Percentiles rank a stretch among this genome's conserved stretches.
Conservation (phyloP, 306 rosid species). For the Gastrolobium villosum region DNA sequence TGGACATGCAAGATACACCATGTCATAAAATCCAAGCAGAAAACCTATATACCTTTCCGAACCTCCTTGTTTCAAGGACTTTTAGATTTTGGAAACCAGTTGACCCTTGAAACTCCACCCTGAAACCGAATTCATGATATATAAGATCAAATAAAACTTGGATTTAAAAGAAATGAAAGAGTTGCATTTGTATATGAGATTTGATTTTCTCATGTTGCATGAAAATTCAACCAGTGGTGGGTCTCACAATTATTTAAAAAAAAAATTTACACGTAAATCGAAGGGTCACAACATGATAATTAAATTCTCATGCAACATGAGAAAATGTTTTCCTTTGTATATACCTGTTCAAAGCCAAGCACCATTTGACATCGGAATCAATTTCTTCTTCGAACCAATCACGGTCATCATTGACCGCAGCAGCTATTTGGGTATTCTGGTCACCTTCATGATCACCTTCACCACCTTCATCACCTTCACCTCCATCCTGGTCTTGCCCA, state of each 20-base stretch:
- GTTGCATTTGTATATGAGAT: too few relatives aligned
- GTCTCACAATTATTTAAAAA: too few relatives aligned
- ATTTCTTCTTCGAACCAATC: background rate
- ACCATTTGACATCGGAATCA: background rate
- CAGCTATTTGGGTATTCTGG: background rate
- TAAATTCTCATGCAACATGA: too few relatives aligned
- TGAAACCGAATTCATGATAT: background rate
- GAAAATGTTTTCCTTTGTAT: too few relatives aligned
- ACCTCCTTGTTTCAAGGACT: background rate
- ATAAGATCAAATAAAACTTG: constrained; percentile 3
- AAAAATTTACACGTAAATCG: too few relatives aligned
- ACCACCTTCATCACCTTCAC: background rate
- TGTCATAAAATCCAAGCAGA: background rate
- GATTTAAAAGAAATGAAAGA: too few relatives aligned
- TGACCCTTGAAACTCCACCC: background rate
- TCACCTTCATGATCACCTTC: background rate
- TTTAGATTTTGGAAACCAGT: background rate
- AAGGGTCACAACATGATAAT: too few relatives aligned
- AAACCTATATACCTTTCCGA: constrained; percentile 30
- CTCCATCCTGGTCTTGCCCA: background rate
- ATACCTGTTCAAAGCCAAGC: background rate
- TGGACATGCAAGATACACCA: background rate
- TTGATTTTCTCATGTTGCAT: too few relatives aligned
- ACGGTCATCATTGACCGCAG: background rate
- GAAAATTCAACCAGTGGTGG: too few relatives aligned